Evolutionary conservation across 495 filamentous ascomycete species (phyloP).

Genomic region (Tuber aestivum): DNA sequence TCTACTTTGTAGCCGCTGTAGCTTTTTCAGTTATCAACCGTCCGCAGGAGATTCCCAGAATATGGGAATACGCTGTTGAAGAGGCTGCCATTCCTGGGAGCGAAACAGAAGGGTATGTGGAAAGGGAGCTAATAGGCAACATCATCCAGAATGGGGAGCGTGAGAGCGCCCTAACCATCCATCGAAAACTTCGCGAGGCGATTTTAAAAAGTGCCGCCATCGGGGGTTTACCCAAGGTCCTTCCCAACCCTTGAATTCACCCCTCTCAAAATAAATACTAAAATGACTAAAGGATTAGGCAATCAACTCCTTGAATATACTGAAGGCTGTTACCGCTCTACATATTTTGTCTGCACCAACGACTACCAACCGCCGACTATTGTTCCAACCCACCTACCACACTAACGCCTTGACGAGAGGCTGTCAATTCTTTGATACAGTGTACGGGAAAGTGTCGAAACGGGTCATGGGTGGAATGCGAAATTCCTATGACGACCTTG

Average conservation of each 20-base stretch:
- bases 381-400: constrained; percentile 14
- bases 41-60: constrained; percentile 50
- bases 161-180: constrained; percentile 45
- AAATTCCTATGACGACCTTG: constrained; percentile 52
- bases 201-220: constrained; percentile 52
- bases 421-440: constrained; percentile 49
- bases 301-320: constrained; percentile 51
- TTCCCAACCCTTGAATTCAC: neutral
- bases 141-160: neutral
- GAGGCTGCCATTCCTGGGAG: constrained; percentile 37
- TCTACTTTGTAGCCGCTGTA: constrained; percentile 53
- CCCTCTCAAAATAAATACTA: neutral
- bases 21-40: constrained; percentile 52
- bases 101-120: constrained; percentile 41
- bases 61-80: constrained; percentile 48
- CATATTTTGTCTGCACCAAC: constrained; percentile 50
- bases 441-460: constrained; percentile 52
- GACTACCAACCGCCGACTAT: constrained; percentile 44
- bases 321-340: constrained; percentile 49
- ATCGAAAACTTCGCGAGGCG: constrained; percentile 52
- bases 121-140: constrained; percentile 28
- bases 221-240: constrained; percentile 53
- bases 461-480: constrained; percentile 54
- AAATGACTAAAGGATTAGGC: constrained; percentile 40
- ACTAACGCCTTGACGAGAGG: constrained; percentile 47